Conservation (phyloP, 192 early-diverging fungal genomes). For the Paraglomus brasilianum region DNA sequence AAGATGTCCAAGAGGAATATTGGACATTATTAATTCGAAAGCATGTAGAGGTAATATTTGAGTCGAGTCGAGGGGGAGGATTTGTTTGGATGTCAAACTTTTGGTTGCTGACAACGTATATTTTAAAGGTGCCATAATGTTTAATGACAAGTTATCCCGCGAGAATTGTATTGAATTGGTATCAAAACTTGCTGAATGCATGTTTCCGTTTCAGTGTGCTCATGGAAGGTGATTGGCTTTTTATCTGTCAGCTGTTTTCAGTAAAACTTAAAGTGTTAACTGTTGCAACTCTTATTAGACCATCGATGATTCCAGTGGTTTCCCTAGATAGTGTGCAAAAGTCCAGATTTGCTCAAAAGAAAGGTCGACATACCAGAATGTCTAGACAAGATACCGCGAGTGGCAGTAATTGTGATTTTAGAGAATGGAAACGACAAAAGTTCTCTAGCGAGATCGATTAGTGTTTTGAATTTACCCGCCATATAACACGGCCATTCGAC, state of each 20-base stretch:
- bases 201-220: conserved; percentile 67
- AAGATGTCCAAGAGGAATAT: conserved; percentile 58
- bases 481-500: no score
- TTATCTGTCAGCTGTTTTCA: neutral
- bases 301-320: conserved; percentile 27
- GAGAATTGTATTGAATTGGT: conserved; percentile 56
- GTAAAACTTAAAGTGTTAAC: neutral
- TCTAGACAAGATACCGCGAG: no score
- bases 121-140: conserved; percentile 65
- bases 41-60: conserved; percentile 56
- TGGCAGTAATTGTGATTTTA: no score
- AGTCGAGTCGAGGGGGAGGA: conserved; percentile 32
- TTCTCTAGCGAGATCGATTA: no score
- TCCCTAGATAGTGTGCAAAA: conserved; percentile 15
- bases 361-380: no score
- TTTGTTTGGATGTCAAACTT: neutral
- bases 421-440: no score
- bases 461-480: no score
- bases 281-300: conserved; percentile 10
- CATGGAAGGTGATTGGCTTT: conserved; percentile 42
- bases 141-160: conserved; percentile 59
- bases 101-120: neutral
- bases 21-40: conserved; percentile 73
- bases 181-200: conserved; percentile 48
- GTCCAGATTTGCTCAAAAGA: neutral